Conservation (phyloP, 345 rosid genomes). For the Aethionema arabicum region DNA sequence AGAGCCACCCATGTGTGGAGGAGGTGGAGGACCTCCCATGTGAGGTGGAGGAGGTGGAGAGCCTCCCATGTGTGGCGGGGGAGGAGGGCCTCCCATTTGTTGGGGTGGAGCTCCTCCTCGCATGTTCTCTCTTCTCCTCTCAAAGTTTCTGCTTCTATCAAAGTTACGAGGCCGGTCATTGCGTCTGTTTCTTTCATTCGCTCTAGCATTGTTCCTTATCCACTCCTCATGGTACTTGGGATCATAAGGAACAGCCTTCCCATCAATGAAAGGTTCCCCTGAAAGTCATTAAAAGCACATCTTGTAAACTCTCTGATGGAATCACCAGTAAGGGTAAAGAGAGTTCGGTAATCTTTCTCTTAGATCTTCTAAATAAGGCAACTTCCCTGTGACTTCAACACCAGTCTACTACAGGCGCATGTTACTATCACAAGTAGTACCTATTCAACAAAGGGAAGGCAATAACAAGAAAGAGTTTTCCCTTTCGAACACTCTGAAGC, state of each 20-base stretch:
- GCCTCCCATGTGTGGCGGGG: slow-evolving; percentile 36
- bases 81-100: slow-evolving; percentile 29
- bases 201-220: slow-evolving; percentile 71
- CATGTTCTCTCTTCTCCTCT: slow-evolving; percentile 69
- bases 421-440: neutral
- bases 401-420: slow-evolving; percentile 4
- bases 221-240: slow-evolving; percentile 84
- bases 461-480: neutral
- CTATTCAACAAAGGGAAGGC: neutral
- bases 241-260: slow-evolving; percentile 81
- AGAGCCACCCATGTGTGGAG: slow-evolving; percentile 32
- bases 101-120: slow-evolving; percentile 31
- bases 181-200: slow-evolving; percentile 66
- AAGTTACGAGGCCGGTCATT: slow-evolving; percentile 58
- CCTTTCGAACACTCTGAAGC: too few relatives aligned
- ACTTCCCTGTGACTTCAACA: too few relatives aligned
- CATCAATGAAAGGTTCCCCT: slow-evolving; percentile 84
- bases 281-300: neutral
- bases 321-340: neutral
- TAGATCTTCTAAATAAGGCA: too few relatives aligned
- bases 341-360: too few relatives aligned
- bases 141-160: slow-evolving; percentile 67
- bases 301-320: neutral
- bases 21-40: slow-evolving; percentile 36
- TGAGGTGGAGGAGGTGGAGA: slow-evolving; percentile 37